Evolutionary conservation across 768 basidiomycete genomes (phyloP).

Genomic region (Termitomyces eurrhizus): DNA sequence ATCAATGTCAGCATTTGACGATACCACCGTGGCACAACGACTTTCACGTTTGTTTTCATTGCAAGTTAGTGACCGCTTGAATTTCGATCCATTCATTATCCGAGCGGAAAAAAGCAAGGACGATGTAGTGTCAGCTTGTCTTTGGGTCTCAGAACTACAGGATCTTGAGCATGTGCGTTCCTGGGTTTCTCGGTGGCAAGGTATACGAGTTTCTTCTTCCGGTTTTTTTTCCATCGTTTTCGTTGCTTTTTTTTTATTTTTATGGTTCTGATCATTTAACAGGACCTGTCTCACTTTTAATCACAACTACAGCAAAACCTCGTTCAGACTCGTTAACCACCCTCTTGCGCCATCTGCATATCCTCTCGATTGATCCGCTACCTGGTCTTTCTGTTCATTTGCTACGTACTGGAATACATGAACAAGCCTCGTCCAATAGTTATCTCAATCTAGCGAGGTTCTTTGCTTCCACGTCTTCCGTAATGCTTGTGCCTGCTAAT

Average conservation of each 20-base stretch:
- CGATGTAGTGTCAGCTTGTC: slow-evolving; percentile 39
- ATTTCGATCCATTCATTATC: slow-evolving; percentile 34
- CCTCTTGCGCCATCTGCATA: slow-evolving; percentile 25
- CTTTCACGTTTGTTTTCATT: slow-evolving; percentile 32
- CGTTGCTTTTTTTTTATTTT: background rate
- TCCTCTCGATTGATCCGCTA: slow-evolving; percentile 16
- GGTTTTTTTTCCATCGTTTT: background rate
- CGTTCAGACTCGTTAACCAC: slow-evolving; percentile 21
- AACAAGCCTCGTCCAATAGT: slow-evolving; percentile 40
- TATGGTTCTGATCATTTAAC: background rate
- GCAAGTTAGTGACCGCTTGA: slow-evolving; percentile 18
- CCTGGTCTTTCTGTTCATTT: slow-evolving; percentile 41
- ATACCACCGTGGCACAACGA: slow-evolving; percentile 27
- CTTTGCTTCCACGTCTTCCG: slow-evolving; percentile 43
- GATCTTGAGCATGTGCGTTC: slow-evolving; percentile 28
- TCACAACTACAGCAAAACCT: slow-evolving; percentile 30
- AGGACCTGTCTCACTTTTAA: slow-evolving; percentile 50
- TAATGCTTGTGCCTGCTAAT: slow-evolving; percentile 51
- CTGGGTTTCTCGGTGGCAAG: slow-evolving; percentile 42
- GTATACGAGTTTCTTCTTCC: slow-evolving; percentile 19
- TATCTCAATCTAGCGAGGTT: slow-evolving; percentile 64
- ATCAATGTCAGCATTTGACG: slow-evolving; percentile 19
- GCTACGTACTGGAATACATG: slow-evolving; percentile 35
- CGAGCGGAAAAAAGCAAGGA: slow-evolving; percentile 15
- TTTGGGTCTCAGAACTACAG: slow-evolving; percentile 39